A percentile compares a stretch with the other conserved stretches of the same genome.
Conservation (phyloP, 208 protist genomes). For the Crithidia acanthocephali region DNA sequence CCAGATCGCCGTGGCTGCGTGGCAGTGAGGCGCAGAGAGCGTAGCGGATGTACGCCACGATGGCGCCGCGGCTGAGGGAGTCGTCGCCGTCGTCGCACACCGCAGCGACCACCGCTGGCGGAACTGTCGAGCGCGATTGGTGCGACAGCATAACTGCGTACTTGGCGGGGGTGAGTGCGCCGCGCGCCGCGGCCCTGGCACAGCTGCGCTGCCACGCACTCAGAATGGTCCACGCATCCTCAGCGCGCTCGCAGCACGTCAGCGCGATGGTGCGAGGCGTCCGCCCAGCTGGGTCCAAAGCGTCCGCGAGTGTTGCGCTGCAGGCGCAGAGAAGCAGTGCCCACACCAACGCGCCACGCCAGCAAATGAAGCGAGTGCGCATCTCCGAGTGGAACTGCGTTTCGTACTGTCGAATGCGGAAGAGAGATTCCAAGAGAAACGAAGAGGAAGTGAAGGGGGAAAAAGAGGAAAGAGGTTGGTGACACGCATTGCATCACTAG, state of each 20-base stretch:
- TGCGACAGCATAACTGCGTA: slow-evolving; percentile 27
- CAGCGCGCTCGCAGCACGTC: slow-evolving; percentile 44
- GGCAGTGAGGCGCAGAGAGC: slow-evolving; percentile 40
- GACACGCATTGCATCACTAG: too few relatives aligned
- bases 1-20: slow-evolving; percentile 37
- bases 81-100: slow-evolving; percentile 18
- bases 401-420: too few relatives aligned
- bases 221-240: slow-evolving; percentile 37
- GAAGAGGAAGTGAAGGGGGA: too few relatives aligned
- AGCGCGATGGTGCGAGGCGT: slow-evolving; percentile 14
- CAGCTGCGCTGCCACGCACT: slow-evolving; percentile 34
- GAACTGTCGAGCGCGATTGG: slow-evolving; percentile 6
- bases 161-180: slow-evolving; percentile 1
- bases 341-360: background rate
- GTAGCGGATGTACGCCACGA: slow-evolving; percentile 26
- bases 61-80: slow-evolving; percentile 10
- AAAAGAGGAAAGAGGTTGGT: too few relatives aligned
- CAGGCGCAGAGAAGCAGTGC: background rate
- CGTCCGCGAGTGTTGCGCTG: background rate
- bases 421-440: too few relatives aligned
- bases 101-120: background rate
- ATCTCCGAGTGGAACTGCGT: too few relatives aligned
- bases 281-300: slow-evolving; percentile 7
- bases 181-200: slow-evolving; percentile 1
- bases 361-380: too few relatives aligned